Evolutionary conservation across 306 rosid genomes (phyloP).

Genomic region (Hylodesmum podocarpum): DNA sequence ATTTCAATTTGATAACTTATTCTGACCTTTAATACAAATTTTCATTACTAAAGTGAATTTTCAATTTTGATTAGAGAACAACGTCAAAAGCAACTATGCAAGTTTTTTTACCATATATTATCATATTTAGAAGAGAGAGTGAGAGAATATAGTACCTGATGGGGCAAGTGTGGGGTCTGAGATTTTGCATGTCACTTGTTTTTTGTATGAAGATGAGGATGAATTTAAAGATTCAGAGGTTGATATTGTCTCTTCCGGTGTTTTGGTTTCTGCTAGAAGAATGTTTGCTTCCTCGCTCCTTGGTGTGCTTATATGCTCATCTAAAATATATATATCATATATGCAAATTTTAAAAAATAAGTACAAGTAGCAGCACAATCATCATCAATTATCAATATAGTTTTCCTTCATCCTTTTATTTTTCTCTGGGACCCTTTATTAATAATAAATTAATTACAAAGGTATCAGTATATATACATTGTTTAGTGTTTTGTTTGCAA

Average conservation of each 20-base stretch:
- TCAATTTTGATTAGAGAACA: neutral
- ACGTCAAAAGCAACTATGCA: neutral
- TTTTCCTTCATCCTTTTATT: conserved; percentile 11
- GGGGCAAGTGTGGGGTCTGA: conserved; percentile 33
- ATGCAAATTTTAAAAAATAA: neutral
- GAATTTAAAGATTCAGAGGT: conserved; percentile 63
- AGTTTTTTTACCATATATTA: neutral
- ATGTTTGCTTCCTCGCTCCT: conserved; percentile 47
- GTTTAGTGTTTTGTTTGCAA: conserved; percentile 11
- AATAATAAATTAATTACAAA: conserved; percentile 18
- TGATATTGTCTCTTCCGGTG: conserved; percentile 51
- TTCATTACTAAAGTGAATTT: neutral
- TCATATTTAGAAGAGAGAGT: neutral
- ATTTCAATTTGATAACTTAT: neutral
- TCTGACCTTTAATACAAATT: neutral
- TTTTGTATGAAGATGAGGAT: conserved; percentile 67
- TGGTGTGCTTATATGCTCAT: conserved; percentile 45
- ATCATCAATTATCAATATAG: conserved; percentile 20
- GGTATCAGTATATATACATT: neutral
- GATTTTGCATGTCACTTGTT: conserved; percentile 35
- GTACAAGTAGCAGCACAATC: conserved; percentile 9
- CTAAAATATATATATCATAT: conserved; percentile 20
- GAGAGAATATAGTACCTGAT: conserved; percentile 33
- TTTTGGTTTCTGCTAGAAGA: conserved; percentile 34
- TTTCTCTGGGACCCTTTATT: conserved; percentile 28